These are phyloP conservation scores for Alternaria burnsii DNA, from an alignment of 2,329 filamentous ascomycete species.

Conservation along the genomic window DNA sequence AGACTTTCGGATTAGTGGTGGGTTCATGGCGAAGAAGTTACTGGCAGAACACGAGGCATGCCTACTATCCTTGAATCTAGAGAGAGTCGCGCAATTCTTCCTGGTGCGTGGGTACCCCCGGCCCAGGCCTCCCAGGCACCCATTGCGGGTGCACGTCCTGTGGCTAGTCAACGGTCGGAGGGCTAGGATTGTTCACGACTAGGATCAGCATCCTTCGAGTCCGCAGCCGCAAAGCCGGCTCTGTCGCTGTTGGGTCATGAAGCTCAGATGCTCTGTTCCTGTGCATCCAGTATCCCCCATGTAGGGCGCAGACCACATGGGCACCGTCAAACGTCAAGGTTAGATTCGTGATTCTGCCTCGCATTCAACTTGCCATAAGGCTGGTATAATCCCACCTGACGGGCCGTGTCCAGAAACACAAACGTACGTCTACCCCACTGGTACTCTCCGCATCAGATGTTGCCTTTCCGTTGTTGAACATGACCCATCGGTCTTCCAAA, in stretches of 20 bases:
- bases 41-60: constrained; percentile 5
- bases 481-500: constrained; percentile 47
- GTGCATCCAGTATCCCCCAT: constrained; percentile 46
- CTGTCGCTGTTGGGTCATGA: constrained; percentile 40
- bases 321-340: constrained; percentile 34
- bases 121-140: constrained; percentile 30
- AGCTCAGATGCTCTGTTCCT: constrained; percentile 44
- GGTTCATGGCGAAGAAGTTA: not conserved
- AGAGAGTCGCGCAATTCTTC: constrained; percentile 31
- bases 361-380: constrained; percentile 39
- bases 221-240: constrained; percentile 49
- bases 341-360: constrained; percentile 46
- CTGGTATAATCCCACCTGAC: constrained; percentile 39
- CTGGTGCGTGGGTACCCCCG: constrained; percentile 37
- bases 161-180: constrained; percentile 49
- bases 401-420: constrained; percentile 36
- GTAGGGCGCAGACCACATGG: constrained; percentile 43
- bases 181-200: constrained; percentile 44
- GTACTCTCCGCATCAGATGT: constrained; percentile 37
- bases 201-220: constrained; percentile 49
- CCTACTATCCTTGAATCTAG: constrained; percentile 10
- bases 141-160: constrained; percentile 37
- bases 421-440: constrained; percentile 50
- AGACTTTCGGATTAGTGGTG: not conserved
- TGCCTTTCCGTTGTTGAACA: constrained; percentile 39